phyloP scores from a whole-genome alignment of 1,284 basidiomycete species.

The Takashimella koratensis region DNA sequence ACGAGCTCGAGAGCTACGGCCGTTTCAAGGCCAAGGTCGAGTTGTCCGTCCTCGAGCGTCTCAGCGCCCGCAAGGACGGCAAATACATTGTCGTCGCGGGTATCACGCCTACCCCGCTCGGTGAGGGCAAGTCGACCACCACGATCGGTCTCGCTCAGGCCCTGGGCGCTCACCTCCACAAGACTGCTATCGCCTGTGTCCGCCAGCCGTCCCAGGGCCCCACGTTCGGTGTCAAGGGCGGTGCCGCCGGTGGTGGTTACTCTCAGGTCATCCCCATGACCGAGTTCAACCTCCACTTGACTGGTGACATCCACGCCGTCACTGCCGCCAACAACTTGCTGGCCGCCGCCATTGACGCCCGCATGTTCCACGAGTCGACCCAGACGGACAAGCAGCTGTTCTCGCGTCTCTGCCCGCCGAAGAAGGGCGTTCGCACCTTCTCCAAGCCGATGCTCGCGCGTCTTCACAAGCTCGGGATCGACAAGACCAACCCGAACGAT shows the following conservation, averaged over 20 bases:
- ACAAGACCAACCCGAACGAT: slow-evolving; percentile 89
- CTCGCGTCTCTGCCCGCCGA: slow-evolving; percentile 83
- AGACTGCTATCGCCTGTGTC: slow-evolving; percentile 95
- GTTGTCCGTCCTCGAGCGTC: slow-evolving; percentile 78
- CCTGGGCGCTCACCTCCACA: slow-evolving; percentile 87
- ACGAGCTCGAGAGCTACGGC: slow-evolving; percentile 92
- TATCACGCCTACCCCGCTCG: slow-evolving; percentile 96
- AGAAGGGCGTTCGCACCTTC: slow-evolving; percentile 93
- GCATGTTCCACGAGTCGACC: slow-evolving; percentile 97
- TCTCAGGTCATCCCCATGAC: slow-evolving; percentile 99
- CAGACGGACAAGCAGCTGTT: slow-evolving; percentile 94
- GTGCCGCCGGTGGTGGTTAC: slow-evolving; percentile 97
- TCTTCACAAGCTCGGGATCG: slow-evolving; percentile 89
- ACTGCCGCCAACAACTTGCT: slow-evolving; percentile 97
- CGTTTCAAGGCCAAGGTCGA: slow-evolving; percentile 97
- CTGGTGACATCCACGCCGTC: slow-evolving; percentile 97
- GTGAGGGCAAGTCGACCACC: slow-evolving; percentile 98
- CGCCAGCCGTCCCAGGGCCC: slow-evolving; percentile 98
- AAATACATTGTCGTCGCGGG: slow-evolving; percentile 98
- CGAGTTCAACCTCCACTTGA: slow-evolving; percentile 81
- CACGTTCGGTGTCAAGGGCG: slow-evolving; percentile 99
- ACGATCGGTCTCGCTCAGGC: slow-evolving; percentile 97
- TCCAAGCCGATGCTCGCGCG: slow-evolving; percentile 95
- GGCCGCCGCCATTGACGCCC: slow-evolving; percentile 92
- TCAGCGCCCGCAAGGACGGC: slow-evolving; percentile 82